Evolutionary conservation across 495 filamentous ascomycete species (phyloP).

Genomic region (Aspergillus saccharolyticus): DNA sequence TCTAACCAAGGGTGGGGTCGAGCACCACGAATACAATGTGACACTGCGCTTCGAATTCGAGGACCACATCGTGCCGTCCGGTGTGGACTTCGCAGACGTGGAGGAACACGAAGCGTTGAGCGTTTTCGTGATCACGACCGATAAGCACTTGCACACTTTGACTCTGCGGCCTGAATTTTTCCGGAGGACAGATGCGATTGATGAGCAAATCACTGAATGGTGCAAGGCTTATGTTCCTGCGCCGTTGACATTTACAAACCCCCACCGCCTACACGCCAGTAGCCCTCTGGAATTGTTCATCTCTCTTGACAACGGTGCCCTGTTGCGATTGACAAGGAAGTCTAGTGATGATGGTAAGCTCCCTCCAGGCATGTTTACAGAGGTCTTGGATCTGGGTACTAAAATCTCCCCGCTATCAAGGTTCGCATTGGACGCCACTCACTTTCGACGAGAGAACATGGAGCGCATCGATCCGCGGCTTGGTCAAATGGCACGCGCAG

Average conservation of each 20-base stretch:
- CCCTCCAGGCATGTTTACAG: neutral
- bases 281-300: slow-evolving; percentile 68
- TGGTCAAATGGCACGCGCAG: slow-evolving; percentile 65
- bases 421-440: slow-evolving; percentile 67
- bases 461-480: slow-evolving; percentile 63
- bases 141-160: slow-evolving; percentile 74
- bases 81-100: slow-evolving; percentile 75
- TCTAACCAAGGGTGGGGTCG: slow-evolving; percentile 62
- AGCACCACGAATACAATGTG: slow-evolving; percentile 59
- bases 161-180: slow-evolving; percentile 78
- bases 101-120: slow-evolving; percentile 72
- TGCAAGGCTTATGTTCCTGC: slow-evolving; percentile 69
- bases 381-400: slow-evolving; percentile 8
- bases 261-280: slow-evolving; percentile 74
- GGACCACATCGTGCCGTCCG: slow-evolving; percentile 61
- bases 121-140: slow-evolving; percentile 74
- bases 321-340: slow-evolving; percentile 66
- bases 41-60: slow-evolving; percentile 75
- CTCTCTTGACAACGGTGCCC: slow-evolving; percentile 74
- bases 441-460: slow-evolving; percentile 76
- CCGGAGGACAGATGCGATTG: slow-evolving; percentile 56
- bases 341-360: slow-evolving; percentile 60
- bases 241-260: slow-evolving; percentile 69
- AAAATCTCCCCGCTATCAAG: slow-evolving; percentile 27
- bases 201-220: slow-evolving; percentile 66